phyloP scores from a whole-genome alignment of 2,329 filamentous ascomycete species.

The Aspergillus texensis region DNA sequence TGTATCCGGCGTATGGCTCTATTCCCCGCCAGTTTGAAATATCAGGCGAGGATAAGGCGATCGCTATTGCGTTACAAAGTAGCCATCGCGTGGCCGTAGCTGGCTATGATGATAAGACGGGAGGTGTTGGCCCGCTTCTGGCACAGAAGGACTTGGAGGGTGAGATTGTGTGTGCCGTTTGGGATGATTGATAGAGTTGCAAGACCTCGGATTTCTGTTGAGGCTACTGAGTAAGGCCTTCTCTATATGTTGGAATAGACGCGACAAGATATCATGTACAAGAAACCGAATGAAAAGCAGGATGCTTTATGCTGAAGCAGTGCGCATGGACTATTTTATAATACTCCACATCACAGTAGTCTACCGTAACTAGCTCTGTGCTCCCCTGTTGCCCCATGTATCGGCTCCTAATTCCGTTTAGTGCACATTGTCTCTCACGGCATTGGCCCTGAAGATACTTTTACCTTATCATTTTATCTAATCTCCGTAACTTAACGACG shows the following conservation, averaged over 20 bases:
- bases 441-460: too few relatives aligned
- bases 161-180: conserved; percentile 15
- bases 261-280: neutral
- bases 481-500: neutral
- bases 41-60: conserved; percentile 60
- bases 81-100: conserved; percentile 62
- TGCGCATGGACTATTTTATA: neutral
- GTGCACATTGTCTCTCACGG: neutral
- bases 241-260: neutral
- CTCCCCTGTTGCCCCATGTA: neutral
- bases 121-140: conserved; percentile 51
- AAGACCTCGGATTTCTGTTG: neutral
- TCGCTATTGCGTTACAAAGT: conserved; percentile 65
- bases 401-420: neutral
- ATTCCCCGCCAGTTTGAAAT: conserved; percentile 67
- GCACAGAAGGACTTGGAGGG: conserved; percentile 13
- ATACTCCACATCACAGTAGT: neutral
- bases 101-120: conserved; percentile 58
- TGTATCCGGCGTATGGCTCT: conserved; percentile 62
- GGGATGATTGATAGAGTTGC: conserved; percentile 5
- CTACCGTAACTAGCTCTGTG: neutral
- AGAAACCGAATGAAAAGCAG: neutral
- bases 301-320: neutral
- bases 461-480: neutral
- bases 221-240: neutral